Conservation (phyloP, 768 basidiomycete genomes). For the Lentinula raphanica region DNA sequence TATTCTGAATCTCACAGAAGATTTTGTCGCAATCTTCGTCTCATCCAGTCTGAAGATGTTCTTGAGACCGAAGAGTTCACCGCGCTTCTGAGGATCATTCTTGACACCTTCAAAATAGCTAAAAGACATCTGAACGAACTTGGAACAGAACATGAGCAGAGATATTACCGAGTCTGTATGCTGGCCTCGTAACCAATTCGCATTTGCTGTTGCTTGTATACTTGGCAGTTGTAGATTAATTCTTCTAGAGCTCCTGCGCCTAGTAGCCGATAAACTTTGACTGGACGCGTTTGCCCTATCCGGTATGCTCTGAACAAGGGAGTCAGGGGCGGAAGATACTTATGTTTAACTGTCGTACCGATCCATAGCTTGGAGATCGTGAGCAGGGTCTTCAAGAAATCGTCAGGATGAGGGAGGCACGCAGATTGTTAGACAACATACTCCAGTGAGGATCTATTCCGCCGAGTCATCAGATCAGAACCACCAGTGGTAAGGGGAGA, state of each 20-base stretch:
- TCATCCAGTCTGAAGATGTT: slow-evolving; percentile 84
- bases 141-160: not conserved
- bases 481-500: not conserved
- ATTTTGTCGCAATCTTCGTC: slow-evolving; percentile 63
- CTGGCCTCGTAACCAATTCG: slow-evolving; percentile 84
- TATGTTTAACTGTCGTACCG: slow-evolving; percentile 25
- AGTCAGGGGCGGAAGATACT: not conserved
- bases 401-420: not conserved
- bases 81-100: slow-evolving; percentile 66
- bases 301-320: slow-evolving; percentile 68
- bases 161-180: slow-evolving; percentile 64
- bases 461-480: slow-evolving; percentile 12
- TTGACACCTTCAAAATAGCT: slow-evolving; percentile 84
- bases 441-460: no score
- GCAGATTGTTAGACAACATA: slow-evolving; percentile 35
- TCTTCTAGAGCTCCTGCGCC: slow-evolving; percentile 88
- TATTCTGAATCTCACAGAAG: slow-evolving; percentile 44
- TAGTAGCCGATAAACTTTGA: slow-evolving; percentile 76
- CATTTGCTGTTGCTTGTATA: slow-evolving; percentile 94
- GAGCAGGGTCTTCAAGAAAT: slow-evolving; percentile 72
- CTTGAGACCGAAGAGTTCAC: slow-evolving; percentile 80
- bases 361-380: slow-evolving; percentile 92
- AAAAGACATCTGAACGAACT: not conserved
- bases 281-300: slow-evolving; percentile 83
- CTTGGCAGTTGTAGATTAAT: slow-evolving; percentile 81